These are phyloP conservation scores for Mucor ambiguus DNA, from an alignment of 371 early-diverging fungal genomes.

Conservation along the genomic window DNA sequence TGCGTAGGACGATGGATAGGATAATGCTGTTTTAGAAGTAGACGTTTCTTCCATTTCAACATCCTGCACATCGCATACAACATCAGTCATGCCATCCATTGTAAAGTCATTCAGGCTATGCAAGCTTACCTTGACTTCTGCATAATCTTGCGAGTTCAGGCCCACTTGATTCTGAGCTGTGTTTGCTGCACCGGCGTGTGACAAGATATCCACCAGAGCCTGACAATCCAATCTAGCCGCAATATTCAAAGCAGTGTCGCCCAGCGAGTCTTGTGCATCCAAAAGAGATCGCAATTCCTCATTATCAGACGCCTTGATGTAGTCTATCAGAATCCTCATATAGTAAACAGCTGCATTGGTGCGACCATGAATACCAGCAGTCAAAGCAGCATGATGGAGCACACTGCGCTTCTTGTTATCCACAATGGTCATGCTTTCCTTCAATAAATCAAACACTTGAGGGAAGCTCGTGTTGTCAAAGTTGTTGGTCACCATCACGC, in stretches of 20 bases:
- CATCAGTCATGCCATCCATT: not conserved
- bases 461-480: constrained; percentile 81
- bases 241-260: constrained; percentile 47
- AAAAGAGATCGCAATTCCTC: not conserved
- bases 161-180: constrained; percentile 77
- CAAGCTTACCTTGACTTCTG: constrained; percentile 15
- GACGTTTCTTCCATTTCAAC: constrained; percentile 13
- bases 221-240: constrained; percentile 78
- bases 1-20: constrained; percentile 5
- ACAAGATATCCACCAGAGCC: constrained; percentile 66
- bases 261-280: constrained; percentile 14
- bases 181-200: constrained; percentile 79
- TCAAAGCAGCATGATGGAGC: constrained; percentile 85
- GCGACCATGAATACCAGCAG: constrained; percentile 64
- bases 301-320: not conserved
- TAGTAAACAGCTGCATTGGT: constrained; percentile 74
- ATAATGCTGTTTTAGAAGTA: not conserved
- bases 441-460: constrained; percentile 70
- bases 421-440: constrained; percentile 59
- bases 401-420: constrained; percentile 80
- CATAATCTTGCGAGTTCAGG: constrained; percentile 64
- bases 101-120: too few relatives aligned
- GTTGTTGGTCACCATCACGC: constrained; percentile 83
- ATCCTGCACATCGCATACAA: not conserved
- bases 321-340: constrained; percentile 64